These are phyloP conservation scores for Psilocybe sp. DNA, from an alignment of 768 basidiomycete species.

Conservation along the genomic window DNA sequence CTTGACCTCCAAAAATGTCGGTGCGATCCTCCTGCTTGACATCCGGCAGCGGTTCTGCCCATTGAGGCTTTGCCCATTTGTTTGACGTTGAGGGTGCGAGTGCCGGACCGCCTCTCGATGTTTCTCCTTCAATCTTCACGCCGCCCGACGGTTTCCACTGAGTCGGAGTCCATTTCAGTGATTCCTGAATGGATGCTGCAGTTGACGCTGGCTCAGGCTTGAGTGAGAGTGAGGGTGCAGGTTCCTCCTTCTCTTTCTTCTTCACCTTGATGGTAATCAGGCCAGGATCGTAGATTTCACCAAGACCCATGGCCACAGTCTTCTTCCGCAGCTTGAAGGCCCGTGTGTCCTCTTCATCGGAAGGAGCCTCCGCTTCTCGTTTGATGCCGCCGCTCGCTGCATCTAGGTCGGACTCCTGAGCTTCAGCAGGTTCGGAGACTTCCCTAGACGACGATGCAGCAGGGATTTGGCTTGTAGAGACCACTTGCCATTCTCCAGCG, in stretches of 20 bases:
- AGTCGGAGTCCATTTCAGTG: constrained; percentile 21
- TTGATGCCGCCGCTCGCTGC: constrained; percentile 27
- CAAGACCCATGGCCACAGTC: constrained; percentile 56
- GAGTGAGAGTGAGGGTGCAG: constrained; percentile 13
- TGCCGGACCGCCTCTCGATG: not conserved
- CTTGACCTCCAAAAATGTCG: constrained; percentile 14
- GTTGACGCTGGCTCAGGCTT: constrained; percentile 8
- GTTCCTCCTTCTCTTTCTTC: constrained; percentile 40
- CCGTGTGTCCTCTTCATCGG: constrained; percentile 52
- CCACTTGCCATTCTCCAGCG: constrained; percentile 76
- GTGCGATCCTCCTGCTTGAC: constrained; percentile 15
- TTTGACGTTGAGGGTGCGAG: not conserved
- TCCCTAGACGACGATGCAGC: constrained; percentile 7
- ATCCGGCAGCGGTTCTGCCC: constrained; percentile 22
- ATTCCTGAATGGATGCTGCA: constrained; percentile 4
- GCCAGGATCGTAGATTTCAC: constrained; percentile 81
- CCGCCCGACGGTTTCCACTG: constrained; percentile 17
- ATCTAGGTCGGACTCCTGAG: constrained; percentile 9
- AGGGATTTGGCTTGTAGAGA: constrained; percentile 31
- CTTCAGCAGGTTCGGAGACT: constrained; percentile 3
- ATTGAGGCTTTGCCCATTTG: constrained; percentile 33
- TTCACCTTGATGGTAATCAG: constrained; percentile 64
- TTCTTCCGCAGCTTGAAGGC: constrained; percentile 70
- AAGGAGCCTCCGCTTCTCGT: constrained; percentile 34
- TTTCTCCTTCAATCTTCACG: not conserved